phyloP scores from a whole-genome alignment of 768 basidiomycete genomes.

The Rhodotorula diobovata region DNA sequence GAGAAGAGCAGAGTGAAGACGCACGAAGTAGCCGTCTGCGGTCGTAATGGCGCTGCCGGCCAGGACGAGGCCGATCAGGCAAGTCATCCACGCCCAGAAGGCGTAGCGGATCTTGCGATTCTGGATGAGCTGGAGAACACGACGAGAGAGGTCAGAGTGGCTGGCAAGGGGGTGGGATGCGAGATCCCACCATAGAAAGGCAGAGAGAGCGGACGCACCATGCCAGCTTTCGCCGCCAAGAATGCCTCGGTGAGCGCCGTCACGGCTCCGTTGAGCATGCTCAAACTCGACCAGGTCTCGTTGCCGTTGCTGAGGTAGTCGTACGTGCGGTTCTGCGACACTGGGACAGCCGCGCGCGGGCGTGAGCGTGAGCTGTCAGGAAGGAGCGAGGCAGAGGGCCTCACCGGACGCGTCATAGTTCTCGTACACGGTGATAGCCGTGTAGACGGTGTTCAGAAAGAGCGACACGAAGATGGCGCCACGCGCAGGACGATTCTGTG shows the following conservation, averaged over 20 bases:
- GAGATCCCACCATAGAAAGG: too few relatives aligned
- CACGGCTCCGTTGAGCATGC: constrained; percentile 5
- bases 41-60: not conserved
- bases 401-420: not conserved
- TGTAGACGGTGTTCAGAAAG: constrained; percentile 3
- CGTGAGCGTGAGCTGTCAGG: too few relatives aligned
- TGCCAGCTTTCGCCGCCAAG: not conserved
- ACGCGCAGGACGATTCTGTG: not conserved
- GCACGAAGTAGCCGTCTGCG: constrained; percentile 6
- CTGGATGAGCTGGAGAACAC: constrained; percentile 1
- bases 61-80: constrained; percentile 1
- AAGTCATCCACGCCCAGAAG: constrained; percentile 7
- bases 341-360: not conserved
- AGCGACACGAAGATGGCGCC: not conserved
- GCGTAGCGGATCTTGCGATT: not conserved
- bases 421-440: constrained; percentile 17
- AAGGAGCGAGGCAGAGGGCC: not conserved
- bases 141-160: not conserved
- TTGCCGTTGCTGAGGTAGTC: not conserved
- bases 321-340: not conserved
- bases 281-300: not conserved
- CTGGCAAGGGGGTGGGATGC: not conserved
- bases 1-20: not conserved
- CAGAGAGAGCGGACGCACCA: not conserved
- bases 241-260: not conserved